These are phyloP conservation scores for Kodamaea nitidulidarum DNA, from an alignment of 805 yeast species.

Conservation along the genomic window DNA sequence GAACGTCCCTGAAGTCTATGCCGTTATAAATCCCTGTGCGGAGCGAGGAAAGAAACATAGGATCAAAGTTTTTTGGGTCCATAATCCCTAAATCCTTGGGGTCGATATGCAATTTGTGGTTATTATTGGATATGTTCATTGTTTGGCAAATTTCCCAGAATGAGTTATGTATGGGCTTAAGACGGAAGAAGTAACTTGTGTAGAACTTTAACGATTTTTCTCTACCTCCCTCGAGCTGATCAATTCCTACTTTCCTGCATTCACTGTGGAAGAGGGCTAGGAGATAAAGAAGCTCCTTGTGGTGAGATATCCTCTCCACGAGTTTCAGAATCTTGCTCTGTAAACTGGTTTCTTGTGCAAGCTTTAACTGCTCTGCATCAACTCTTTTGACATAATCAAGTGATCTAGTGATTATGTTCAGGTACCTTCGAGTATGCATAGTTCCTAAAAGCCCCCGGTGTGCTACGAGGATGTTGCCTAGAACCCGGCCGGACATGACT, in stretches of 20 bases:
- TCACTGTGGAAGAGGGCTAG: constrained; percentile 31
- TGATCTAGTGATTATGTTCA: constrained; percentile 10
- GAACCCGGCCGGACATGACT: background rate
- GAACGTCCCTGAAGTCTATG: constrained; percentile 20
- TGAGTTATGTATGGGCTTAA: constrained; percentile 28
- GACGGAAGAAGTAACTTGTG: constrained; percentile 16
- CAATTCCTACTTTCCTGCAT: constrained; percentile 27
- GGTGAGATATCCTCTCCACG: constrained; percentile 18
- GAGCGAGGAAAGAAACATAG: constrained; percentile 15
- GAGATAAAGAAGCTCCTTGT: constrained; percentile 28
- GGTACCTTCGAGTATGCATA: background rate
- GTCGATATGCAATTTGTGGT: constrained; percentile 23
- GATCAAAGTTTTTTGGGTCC: constrained; percentile 35
- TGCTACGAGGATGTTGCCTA: background rate
- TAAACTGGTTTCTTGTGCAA: constrained; percentile 18
- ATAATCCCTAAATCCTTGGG: constrained; percentile 31
- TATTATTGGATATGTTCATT: constrained; percentile 27
- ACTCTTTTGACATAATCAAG: constrained; percentile 27
- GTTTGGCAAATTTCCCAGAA: constrained; percentile 37
- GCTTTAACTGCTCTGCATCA: constrained; percentile 21
- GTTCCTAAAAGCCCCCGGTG: too few relatives aligned
- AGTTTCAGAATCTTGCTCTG: constrained; percentile 21
- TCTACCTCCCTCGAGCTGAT: constrained; percentile 13
- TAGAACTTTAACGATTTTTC: constrained; percentile 16
- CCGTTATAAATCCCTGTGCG: constrained; percentile 25